Base-by-base conservation (phyloP, 2,329 filamentous ascomycete species). In the Apiospora rasikravindrae region DNA sequence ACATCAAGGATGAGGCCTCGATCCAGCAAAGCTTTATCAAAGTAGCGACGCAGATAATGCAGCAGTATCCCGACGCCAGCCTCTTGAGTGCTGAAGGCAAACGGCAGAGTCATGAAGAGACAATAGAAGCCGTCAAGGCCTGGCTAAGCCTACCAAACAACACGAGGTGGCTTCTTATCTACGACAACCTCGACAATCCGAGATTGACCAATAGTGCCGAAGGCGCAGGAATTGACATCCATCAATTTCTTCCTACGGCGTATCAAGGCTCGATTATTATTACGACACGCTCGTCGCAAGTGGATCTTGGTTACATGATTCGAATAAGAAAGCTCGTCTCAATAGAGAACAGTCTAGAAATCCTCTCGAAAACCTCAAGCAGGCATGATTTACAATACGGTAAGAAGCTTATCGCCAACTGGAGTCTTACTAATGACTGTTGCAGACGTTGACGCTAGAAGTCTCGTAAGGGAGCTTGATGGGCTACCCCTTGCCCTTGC, bases 401-500 rank as follows among this genome's bases (percentile, higher is more conserved):
- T 83, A 75, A 73, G 73, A 24, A 42, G 75, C 29, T 71, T 53
- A 33, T 61, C 67, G 67, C 44, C 11, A 53, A 69, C 19, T 45
- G 13, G 37, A 49, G 13, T 29, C 10, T 37, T 49, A 33, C 67
- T 68, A 47, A 74, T 45, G 6, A 45, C 26, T 45, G 6, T 42
- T 66, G 13, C 71, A 83, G 79, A 83, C 76, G 29, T 73, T 42
- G 78, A 78, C 73, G 78, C 78, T 19, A 29, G 69, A 44, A 24
- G 73, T 19, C 80, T 86, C 72, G 78, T 78, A 1, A 71, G 76
- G 45, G 75, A 77, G 68, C 82, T 88, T 0, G 82, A 84, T 72
- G 83, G 86, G 5, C 81, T 86, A 40, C 85, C 84, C 16, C 80
- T 88, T 42, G 85, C 85, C 1, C 80, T 88, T 22, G 77, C 84